A percentile compares a stretch with the other conserved stretches of the same genome.
Evolutionary conservation across 2,329 filamentous ascomycete genomes (phyloP).

Genomic region (Stachybotrys chartarum): DNA sequence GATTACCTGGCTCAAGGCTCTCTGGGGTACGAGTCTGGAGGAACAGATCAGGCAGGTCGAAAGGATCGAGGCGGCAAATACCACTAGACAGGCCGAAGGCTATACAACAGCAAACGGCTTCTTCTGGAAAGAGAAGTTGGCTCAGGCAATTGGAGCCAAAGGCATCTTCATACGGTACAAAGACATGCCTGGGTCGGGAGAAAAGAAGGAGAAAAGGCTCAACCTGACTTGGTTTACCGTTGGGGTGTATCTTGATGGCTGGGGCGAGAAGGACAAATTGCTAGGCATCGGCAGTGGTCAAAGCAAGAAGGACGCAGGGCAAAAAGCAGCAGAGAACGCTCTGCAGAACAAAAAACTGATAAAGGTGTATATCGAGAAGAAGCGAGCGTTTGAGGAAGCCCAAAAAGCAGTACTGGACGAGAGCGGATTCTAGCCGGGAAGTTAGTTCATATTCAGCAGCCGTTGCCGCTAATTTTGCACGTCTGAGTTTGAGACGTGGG

Average conservation of each 20-base stretch:
- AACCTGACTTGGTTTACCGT: constrained; percentile 54
- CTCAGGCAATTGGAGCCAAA: constrained; percentile 39
- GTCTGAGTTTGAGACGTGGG: no score
- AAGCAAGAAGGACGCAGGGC: constrained; percentile 63
- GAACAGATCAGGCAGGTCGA: constrained; percentile 43
- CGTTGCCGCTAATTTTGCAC: no score
- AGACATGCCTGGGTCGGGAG: constrained; percentile 38
- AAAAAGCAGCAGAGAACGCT: constrained; percentile 57
- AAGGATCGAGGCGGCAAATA: constrained; percentile 6
- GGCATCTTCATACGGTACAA: constrained; percentile 56
- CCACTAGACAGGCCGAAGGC: not conserved
- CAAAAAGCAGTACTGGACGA: constrained; percentile 8
- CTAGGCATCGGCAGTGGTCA: constrained; percentile 58
- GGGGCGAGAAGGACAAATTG: constrained; percentile 55
- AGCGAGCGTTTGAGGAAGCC: constrained; percentile 32
- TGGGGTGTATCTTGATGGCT: constrained; percentile 59
- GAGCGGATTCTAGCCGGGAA: not conserved
- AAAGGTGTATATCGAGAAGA: constrained; percentile 40
- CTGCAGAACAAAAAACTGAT: constrained; percentile 61
- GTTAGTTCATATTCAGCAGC: no score
- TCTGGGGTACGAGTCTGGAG: constrained; percentile 64
- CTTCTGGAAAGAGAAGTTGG: constrained; percentile 22
- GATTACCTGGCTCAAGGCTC: constrained; percentile 62
- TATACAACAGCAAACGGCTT: not conserved
- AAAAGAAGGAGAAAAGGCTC: constrained; percentile 45